Evolutionary conservation across 2,329 filamentous ascomycete genomes (phyloP).

Genomic region (Cladosporium velox): DNA sequence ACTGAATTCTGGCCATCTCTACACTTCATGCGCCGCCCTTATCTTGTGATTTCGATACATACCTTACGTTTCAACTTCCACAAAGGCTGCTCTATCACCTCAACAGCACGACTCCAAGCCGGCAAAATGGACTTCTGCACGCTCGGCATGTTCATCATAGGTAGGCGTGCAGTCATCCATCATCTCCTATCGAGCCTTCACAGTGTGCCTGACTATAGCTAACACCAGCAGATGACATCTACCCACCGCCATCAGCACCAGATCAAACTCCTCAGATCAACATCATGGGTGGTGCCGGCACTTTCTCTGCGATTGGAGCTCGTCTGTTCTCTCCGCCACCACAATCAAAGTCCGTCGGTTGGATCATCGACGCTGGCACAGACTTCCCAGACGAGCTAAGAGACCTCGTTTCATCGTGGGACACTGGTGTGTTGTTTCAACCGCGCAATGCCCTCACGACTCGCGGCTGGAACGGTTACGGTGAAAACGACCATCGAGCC

Average conservation of each 20-base stretch:
- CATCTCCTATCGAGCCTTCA: not conserved
- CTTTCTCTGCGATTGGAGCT: conserved; percentile 84
- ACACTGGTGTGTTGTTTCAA: conserved; percentile 71
- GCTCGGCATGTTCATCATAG: conserved; percentile 65
- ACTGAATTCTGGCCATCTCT: not conserved
- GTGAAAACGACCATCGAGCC: conserved; percentile 52
- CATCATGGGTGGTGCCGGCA: conserved; percentile 84
- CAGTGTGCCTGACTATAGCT: not conserved
- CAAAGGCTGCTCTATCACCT: not conserved
- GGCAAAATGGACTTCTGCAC: conserved; percentile 57
- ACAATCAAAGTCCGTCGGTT: conserved; percentile 69
- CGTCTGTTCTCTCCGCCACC: conserved; percentile 81
- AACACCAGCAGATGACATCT: conserved; percentile 74
- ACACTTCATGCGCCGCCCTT: not conserved
- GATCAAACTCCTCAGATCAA: conserved; percentile 60
- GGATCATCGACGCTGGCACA: conserved; percentile 86
- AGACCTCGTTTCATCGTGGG: conserved; percentile 69
- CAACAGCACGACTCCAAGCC: not conserved
- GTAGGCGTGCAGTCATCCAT: conserved; percentile 39
- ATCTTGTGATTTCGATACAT: no score
- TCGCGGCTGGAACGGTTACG: conserved; percentile 89
- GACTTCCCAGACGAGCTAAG: conserved; percentile 76
- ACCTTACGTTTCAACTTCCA: not conserved
- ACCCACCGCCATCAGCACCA: conserved; percentile 71
- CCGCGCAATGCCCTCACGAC: conserved; percentile 74